Evolutionary conservation across 2,329 filamentous ascomycete species (phyloP).

Genomic region (Tricladium varicosporioides): DNA sequence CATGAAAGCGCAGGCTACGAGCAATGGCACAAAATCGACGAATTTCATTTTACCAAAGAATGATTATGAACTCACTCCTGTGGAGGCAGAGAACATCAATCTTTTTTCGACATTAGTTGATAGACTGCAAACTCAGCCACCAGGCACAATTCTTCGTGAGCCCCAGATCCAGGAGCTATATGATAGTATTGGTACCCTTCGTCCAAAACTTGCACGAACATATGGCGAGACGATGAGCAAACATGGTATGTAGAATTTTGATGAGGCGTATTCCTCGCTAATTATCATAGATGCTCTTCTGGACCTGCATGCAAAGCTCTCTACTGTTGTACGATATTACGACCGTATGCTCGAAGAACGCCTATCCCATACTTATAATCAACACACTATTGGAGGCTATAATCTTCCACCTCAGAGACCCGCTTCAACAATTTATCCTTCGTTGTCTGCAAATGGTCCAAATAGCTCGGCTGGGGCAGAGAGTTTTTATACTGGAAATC

Average conservation of each 20-base stretch:
- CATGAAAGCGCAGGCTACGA: conserved; percentile 74
- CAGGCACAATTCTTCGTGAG: conserved; percentile 92
- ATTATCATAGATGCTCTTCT: conserved; percentile 73
- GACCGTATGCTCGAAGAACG: conserved; percentile 97
- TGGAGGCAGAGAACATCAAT: conserved; percentile 97
- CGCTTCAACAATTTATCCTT: conserved; percentile 66
- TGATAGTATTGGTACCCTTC: conserved; percentile 89
- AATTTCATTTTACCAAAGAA: conserved; percentile 71
- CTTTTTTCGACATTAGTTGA: conserved; percentile 93
- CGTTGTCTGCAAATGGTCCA: conserved; percentile 56
- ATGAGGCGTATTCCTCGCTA: conserved; percentile 32
- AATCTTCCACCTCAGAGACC: conserved; percentile 49
- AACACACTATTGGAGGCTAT: conserved; percentile 70
- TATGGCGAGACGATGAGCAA: conserved; percentile 99
- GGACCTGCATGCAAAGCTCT: conserved; percentile 91
- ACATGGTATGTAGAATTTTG: conserved; percentile 64
- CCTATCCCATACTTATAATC: conserved; percentile 86
- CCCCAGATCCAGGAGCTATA: conserved; percentile 98
- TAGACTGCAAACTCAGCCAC: conserved; percentile 88
- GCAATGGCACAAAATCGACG: conserved; percentile 46
- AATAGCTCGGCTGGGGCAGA: conserved; percentile 58
- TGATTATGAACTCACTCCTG: conserved; percentile 88
- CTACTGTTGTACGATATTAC: conserved; percentile 95
- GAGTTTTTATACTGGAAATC: conserved; percentile 76
- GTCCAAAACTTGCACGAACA: conserved; percentile 90